These are phyloP conservation scores for Myrica gale DNA, from an alignment of 306 rosid genomes.

Conservation along the genomic window DNA sequence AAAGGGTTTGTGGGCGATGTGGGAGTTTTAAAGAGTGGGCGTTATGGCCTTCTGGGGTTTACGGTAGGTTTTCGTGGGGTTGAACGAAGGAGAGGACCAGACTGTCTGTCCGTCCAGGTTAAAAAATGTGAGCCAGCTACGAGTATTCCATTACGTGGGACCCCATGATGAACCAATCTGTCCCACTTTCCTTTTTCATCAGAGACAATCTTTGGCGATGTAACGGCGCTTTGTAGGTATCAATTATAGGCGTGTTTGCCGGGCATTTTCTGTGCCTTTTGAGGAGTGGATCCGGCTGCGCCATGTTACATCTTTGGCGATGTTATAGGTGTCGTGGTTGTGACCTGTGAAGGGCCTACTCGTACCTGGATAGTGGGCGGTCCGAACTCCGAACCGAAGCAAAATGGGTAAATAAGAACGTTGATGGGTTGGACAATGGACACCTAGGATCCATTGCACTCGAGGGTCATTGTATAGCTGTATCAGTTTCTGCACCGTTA, in stretches of 20 bases:
- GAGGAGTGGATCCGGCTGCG: too few species aligned
- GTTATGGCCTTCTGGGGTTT: background rate
- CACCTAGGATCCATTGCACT: conserved; percentile 9
- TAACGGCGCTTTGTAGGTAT: conserved; percentile 7
- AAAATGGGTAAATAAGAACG: background rate
- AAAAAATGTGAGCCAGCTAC: background rate
- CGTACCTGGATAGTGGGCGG: background rate
- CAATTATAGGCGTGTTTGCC: conserved; percentile 45
- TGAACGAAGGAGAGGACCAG: conserved; percentile 1
- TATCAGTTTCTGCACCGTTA: background rate
- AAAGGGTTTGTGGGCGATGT: conserved; percentile 12
- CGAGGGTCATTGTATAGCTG: background rate
- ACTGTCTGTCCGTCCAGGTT: background rate
- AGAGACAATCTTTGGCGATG: background rate
- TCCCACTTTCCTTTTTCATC: background rate
- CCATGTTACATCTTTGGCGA: too few species aligned
- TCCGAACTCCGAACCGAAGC: background rate
- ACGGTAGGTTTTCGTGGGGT: background rate
- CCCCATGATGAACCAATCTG: conserved; percentile 13
- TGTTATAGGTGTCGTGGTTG: too few species aligned
- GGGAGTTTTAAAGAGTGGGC: conserved; percentile 25
- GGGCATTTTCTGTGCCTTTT: conserved; percentile 14
- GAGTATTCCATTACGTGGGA: conserved; percentile 26
- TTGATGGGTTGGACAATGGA: background rate
- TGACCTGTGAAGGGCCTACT: background rate